phyloP scores from a whole-genome alignment of 768 basidiomycete species.

The Pleurotus sapidus region DNA sequence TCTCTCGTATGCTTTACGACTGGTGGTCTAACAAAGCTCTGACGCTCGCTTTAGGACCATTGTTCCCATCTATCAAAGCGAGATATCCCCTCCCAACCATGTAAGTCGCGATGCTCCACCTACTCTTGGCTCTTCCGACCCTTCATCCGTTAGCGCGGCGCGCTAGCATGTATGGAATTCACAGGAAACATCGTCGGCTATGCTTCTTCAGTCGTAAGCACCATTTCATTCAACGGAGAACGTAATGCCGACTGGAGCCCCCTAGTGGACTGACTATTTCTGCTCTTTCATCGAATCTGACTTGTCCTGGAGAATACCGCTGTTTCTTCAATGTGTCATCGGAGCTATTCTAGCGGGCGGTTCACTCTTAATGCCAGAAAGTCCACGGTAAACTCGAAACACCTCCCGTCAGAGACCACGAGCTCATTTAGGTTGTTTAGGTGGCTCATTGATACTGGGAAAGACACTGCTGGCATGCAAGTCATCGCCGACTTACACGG shows the following conservation, averaged over 20 bases:
- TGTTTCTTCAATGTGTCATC: conserved; percentile 86
- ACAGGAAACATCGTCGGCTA: conserved; percentile 93
- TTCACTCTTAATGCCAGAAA: conserved; percentile 84
- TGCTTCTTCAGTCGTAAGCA: conserved; percentile 79
- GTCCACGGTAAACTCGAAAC: conserved; percentile 58
- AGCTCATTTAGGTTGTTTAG: conserved; percentile 31
- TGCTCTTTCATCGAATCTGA: conserved; percentile 86
- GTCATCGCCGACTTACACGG: conserved; percentile 91
- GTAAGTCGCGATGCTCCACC: conserved; percentile 36
- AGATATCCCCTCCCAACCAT: conserved; percentile 91
- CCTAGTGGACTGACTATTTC: conserved; percentile 91
- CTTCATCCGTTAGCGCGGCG: conserved; percentile 60
- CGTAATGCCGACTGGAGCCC: background rate
- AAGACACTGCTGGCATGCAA: conserved; percentile 78
- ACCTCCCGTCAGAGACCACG: conserved; percentile 22
- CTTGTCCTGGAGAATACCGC: conserved; percentile 87
- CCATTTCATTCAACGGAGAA: background rate
- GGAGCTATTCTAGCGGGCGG: conserved; percentile 78
- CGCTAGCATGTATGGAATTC: conserved; percentile 93
- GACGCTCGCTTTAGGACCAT: conserved; percentile 64
- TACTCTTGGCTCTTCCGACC: background rate
- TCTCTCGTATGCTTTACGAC: conserved; percentile 51
- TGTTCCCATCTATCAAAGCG: conserved; percentile 92
- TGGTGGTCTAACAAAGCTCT: background rate
- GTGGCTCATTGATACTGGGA: conserved; percentile 87